These are phyloP conservation scores for Metarhizium rileyi DNA, from an alignment of 2,329 filamentous ascomycete genomes.

Conservation along the genomic window DNA sequence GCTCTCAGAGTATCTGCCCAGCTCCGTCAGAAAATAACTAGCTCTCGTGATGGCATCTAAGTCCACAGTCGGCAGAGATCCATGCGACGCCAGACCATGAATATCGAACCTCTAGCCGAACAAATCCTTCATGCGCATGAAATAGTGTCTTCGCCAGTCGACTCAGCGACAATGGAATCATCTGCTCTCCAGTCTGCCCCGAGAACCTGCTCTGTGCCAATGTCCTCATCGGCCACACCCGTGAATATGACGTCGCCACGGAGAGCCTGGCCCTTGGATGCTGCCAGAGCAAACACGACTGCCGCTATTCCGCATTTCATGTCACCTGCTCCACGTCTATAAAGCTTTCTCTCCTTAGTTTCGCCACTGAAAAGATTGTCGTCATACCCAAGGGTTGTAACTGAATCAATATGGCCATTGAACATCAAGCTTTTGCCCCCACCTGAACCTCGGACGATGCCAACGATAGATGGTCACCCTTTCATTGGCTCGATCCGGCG, in stretches of 20 bases:
- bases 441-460: constrained; percentile 34
- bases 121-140: constrained; percentile 41
- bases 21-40: constrained; percentile 34
- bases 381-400: constrained; percentile 36
- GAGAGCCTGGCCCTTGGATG: constrained; percentile 26
- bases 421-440: constrained; percentile 39
- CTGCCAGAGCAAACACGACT: constrained; percentile 30
- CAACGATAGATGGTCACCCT: constrained; percentile 41
- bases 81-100: constrained; percentile 31
- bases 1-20: constrained; percentile 30
- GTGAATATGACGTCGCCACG: constrained; percentile 41
- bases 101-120: constrained; percentile 34
- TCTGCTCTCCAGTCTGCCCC: constrained; percentile 43
- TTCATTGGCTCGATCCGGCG: constrained; percentile 37
- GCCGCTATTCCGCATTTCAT: constrained; percentile 45
- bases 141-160: constrained; percentile 32
- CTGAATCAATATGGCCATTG: constrained; percentile 44
- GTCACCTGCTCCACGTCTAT: constrained; percentile 37
- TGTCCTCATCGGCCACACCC: constrained; percentile 45
- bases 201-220: constrained; percentile 40
- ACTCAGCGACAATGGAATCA: constrained; percentile 39
- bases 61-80: constrained; percentile 32
- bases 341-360: constrained; percentile 27
- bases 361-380: constrained; percentile 34
- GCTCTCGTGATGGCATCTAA: constrained; percentile 40